Evolutionary conservation across 805 yeast genomes (phyloP), one percentile per base, ranked within the genome.

Genomic region (Ogataea pini): DNA sequence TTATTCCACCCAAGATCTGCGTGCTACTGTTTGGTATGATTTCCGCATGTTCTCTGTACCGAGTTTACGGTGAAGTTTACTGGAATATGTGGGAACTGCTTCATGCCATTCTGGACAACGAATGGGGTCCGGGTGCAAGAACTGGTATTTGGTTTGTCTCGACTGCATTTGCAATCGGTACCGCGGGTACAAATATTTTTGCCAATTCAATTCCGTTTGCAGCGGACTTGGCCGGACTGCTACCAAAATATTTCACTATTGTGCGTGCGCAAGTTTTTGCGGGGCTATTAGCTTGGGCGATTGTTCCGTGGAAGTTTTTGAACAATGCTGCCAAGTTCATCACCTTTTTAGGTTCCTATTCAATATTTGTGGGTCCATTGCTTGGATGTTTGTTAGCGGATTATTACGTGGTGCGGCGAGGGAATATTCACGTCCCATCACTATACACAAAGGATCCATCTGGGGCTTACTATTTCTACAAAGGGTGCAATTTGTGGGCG

Each of bases 81-180:
- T 62, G 66, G 66, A 60, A 58, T 37, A 57, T 59, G 61, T 62
- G 63, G 62, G 63, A 48, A 16, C 49, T 60, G 18, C 45, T 59
- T 16, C 29, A 48, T n/a, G 65, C 62, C 12, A 61, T 62, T 38
- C 46, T 61, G 7, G 64, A 62, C 31, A 43, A 58, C 32, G 59
- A 58, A 32, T 62, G 64, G 63, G 36, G 46, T 13, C 49, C 66
- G 12, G 63, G 63, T 25, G 60, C 56, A 4, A 56, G 64, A 51
- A 50, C 64, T 3, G 64, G 64, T 28, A 38, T 60, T 24, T 62
- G 51, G 50, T 58, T 60, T 38, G 57, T 55, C 17, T 44, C 56
- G 14, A 41, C 48, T 4, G 34, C 53, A 8, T 52, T 50, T 31
- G 54, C 50, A 7, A 29, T 55, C 24, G 64, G 60, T n/a, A 60